Conservation (phyloP, 257 asterid genomes). For the Nicotiana paniculata region DNA sequence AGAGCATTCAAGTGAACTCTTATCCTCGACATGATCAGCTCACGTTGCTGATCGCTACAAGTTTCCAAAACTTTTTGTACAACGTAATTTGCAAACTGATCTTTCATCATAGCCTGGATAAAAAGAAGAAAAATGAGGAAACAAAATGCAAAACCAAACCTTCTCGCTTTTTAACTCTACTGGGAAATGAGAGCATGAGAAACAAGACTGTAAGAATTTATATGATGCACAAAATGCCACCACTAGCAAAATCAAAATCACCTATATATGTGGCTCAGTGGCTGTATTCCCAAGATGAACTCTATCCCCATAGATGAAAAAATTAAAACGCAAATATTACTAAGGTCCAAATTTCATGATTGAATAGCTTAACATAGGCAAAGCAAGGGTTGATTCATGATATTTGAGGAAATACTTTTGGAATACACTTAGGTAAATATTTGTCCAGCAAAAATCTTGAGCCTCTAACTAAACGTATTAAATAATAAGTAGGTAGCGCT, state of each 20-base stretch:
- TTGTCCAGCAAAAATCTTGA: too few species aligned
- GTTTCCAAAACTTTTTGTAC: slow-evolving; percentile 86
- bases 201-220: background rate
- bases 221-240: background rate
- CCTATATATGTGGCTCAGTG: background rate
- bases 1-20: slow-evolving; percentile 75
- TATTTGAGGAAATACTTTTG: background rate
- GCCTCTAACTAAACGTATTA: too few species aligned
- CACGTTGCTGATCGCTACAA: slow-evolving; percentile 76
- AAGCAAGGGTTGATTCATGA: background rate
- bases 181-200: background rate
- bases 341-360: background rate
- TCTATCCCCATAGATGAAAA: background rate
- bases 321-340: background rate
- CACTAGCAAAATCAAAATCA: background rate
- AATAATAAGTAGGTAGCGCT: too few species aligned
- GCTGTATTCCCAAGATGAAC: background rate
- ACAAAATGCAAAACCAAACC: background rate
- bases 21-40: slow-evolving; percentile 63
- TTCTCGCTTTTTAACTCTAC: too few species aligned
- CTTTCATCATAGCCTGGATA: slow-evolving; percentile 82
- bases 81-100: slow-evolving; percentile 77
- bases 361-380: background rate
- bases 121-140: background rate
- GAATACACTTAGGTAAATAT: background rate